Evolutionary conservation across 306 rosid genomes (phyloP).

Genomic region (Citrullus colocynthis): DNA sequence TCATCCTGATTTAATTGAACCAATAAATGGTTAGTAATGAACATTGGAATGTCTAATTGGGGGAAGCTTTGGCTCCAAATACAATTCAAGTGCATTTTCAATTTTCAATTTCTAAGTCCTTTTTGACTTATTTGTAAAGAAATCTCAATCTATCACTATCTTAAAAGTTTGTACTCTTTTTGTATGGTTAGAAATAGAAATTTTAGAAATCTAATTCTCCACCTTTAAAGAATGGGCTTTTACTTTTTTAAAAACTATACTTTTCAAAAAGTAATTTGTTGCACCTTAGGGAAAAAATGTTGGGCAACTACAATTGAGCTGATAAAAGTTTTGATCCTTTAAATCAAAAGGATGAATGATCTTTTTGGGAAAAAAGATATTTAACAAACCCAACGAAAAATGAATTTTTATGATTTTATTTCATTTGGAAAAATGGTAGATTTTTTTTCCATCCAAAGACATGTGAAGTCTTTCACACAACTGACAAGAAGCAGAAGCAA

Average conservation of each 20-base stretch:
- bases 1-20: slow-evolving; percentile 4
- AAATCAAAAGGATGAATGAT: not conserved
- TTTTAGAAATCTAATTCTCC: not conserved
- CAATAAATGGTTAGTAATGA: slow-evolving; percentile 1
- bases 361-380: not conserved
- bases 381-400: not conserved
- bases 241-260: not conserved
- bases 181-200: not conserved
- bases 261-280: not conserved
- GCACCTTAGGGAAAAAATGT: not conserved
- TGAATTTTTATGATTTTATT: not conserved
- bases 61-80: not conserved
- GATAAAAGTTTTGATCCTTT: not conserved
- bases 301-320: not conserved
- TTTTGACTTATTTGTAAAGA: not conserved
- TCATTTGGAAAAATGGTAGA: not conserved
- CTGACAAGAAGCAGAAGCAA: not conserved
- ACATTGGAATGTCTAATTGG: not conserved
- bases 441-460: not conserved
- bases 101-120: not conserved
- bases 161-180: not conserved
- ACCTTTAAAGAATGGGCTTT: not conserved
- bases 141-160: not conserved
- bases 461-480: not conserved
- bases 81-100: not conserved